These are phyloP conservation scores for Hypholoma sublateritium DNA, from an alignment of 768 basidiomycete species.

Conservation along the genomic window DNA sequence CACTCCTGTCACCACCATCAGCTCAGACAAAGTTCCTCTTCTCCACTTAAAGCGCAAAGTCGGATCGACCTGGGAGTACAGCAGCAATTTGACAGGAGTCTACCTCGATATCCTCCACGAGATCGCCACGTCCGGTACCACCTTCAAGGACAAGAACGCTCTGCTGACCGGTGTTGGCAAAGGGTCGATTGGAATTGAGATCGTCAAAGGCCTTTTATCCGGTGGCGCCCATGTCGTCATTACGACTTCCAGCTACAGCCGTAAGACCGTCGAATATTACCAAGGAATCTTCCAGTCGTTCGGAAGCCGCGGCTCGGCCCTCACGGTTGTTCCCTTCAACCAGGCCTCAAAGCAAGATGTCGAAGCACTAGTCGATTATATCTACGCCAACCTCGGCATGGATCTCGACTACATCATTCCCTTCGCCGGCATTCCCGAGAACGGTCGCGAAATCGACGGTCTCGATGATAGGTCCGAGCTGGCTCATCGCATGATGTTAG, in stretches of 20 bases:
- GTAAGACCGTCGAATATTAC: constrained; percentile 96
- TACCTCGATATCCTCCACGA: constrained; percentile 97
- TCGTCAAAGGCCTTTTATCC: constrained; percentile 93
- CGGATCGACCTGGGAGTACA: constrained; percentile 94
- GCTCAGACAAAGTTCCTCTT: constrained; percentile 87
- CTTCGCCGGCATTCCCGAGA: constrained; percentile 98
- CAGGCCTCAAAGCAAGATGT: constrained; percentile 99
- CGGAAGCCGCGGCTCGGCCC: constrained; percentile 93
- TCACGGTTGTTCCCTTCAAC: constrained; percentile 99
- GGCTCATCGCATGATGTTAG: constrained; percentile 98
- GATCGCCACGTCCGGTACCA: constrained; percentile 97
- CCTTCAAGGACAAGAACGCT: constrained; percentile 99
- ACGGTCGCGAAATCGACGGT: constrained; percentile 96
- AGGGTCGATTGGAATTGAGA: constrained; percentile 96
- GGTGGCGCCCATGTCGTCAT: constrained; percentile 97
- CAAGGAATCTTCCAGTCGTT: constrained; percentile 96
- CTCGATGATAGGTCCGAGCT: constrained; percentile 97
- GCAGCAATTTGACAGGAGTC: constrained; percentile 91
- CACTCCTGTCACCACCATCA: constrained; percentile 71
- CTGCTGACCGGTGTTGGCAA: constrained; percentile 97
- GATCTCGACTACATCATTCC: constrained; percentile 99
- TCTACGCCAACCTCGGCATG: constrained; percentile 92
- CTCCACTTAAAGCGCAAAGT: constrained; percentile 97
- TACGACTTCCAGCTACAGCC: constrained; percentile 96
- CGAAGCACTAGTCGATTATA: constrained; percentile 96